Conservation (phyloP, 257 asterid genomes). For the Scutellaria minor region DNA sequence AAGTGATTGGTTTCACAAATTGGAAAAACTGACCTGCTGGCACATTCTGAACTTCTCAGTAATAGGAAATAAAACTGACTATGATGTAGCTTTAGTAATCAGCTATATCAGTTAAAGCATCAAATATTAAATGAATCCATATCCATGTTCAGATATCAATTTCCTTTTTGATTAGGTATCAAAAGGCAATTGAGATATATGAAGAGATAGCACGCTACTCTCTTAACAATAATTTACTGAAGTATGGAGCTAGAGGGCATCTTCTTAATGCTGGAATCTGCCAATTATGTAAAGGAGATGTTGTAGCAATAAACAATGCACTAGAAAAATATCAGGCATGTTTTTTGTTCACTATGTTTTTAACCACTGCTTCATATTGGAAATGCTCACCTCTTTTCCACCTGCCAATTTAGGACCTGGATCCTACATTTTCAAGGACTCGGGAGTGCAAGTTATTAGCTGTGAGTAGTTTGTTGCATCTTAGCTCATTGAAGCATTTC, state of each 20-base stretch:
- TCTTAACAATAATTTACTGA: constrained; percentile 42
- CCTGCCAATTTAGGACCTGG: constrained; percentile 44
- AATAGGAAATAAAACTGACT: neutral
- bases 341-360: neutral
- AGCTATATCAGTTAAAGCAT: constrained; percentile 12
- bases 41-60: neutral
- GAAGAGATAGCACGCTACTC: constrained; percentile 48
- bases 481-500: constrained; percentile 16
- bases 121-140: neutral
- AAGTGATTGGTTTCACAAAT: constrained; percentile 7
- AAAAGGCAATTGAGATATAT: constrained; percentile 41
- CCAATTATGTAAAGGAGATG: constrained; percentile 48
- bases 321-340: constrained; percentile 53
- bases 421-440: constrained; percentile 54
- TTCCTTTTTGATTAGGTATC: constrained; percentile 40
- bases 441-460: constrained; percentile 46
- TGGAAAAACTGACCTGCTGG: neutral
- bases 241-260: constrained; percentile 51
- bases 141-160: neutral
- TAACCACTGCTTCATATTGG: constrained; percentile 7
- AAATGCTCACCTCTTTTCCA: constrained; percentile 17
- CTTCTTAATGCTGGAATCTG: constrained; percentile 55
- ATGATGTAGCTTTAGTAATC: constrained; percentile 20
- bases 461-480: constrained; percentile 38
- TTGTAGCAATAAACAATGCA: constrained; percentile 48